These are phyloP conservation scores for Ogataea ganodermae DNA, from an alignment of 805 yeast species.

Conservation along the genomic window DNA sequence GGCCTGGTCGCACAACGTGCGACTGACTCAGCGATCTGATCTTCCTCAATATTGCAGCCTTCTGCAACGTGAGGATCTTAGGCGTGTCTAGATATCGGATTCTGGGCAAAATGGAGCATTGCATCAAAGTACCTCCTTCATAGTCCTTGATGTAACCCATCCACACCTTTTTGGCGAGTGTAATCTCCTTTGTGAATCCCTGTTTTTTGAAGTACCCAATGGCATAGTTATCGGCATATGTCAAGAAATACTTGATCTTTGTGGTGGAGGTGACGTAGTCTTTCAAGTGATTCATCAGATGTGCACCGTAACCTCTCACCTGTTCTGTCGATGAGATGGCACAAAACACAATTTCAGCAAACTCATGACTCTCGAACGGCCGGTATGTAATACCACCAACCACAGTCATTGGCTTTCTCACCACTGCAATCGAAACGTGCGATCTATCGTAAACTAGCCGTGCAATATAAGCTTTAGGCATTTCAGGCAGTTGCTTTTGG, in stretches of 20 bases:
- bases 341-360: slow-evolving; percentile 98
- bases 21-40: slow-evolving; percentile 78
- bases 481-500: slow-evolving; percentile 95
- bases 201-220: slow-evolving; percentile 98
- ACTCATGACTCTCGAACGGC: slow-evolving; percentile 86
- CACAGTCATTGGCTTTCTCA: slow-evolving; percentile 78
- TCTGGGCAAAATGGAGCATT: slow-evolving; percentile 89
- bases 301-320: slow-evolving; percentile 98
- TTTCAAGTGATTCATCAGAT: slow-evolving; percentile 94
- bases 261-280: slow-evolving; percentile 92
- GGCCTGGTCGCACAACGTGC: slow-evolving; percentile 79
- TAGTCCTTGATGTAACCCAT: slow-evolving; percentile 98
- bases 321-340: slow-evolving; percentile 98
- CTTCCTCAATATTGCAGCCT: slow-evolving; percentile 86
- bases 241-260: slow-evolving; percentile 79
- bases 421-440: slow-evolving; percentile 95
- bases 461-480: slow-evolving; percentile 97
- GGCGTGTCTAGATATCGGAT: slow-evolving; percentile 87
- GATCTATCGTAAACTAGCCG: slow-evolving; percentile 91
- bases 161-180: slow-evolving; percentile 86
- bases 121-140: slow-evolving; percentile 99
- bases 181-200: slow-evolving; percentile 94
- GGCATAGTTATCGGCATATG: slow-evolving; percentile 98
- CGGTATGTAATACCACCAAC: slow-evolving; percentile 98
- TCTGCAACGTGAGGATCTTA: slow-evolving; percentile 82